Base-by-base conservation (phyloP, 202 grass and related monocot species). In the Digitaria exilis region DNA sequence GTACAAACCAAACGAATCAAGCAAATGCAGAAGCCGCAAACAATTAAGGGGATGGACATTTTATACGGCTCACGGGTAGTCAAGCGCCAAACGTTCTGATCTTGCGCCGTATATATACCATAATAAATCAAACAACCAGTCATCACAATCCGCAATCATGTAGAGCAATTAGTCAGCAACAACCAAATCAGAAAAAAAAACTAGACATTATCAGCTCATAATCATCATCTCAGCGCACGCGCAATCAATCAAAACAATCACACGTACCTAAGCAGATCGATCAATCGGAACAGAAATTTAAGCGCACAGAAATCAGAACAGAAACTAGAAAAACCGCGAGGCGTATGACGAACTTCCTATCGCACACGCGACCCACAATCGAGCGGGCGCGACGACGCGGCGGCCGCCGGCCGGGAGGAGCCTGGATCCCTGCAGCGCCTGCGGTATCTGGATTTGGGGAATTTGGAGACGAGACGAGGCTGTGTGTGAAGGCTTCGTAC, bases 271-370 rank as follows among this genome's bases (percentile, higher is more conserved):
- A 29, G 2, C 42, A 64, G 75, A 86, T 39, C 43, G 35, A 75
- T 7, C 17, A 48, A 82, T 49, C 71, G 32, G 37, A 24, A 24
- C 29, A 35, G 57, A 41, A 60, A 49, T 28, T 28, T 56, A 70
- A 69, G 44, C 55, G 21, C 84, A 48, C 69, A 49, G 31, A 51
- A 78, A 89, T 62, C 82, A 66, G 26, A 77, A 71, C 26, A 46
- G 12, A 50, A 10, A 77, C 51, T 43, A 65, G 61, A 66, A 56
- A 64, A 87, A 80, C 76, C 76, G 75, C 84, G 80, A 87, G 75
- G 61, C 84, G 79, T 80, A 52, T 84, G 84, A 84, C 88, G 88
- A 90, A 90, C 88, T 90, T 90, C 84, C 88, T 87, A 90, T 57
- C 80, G 62, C 75, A 71, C 80, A 34, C 62, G 57, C 75, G 69